Percentiles rank a stretch among this genome's conserved stretches.
These are phyloP conservation scores for Panus rudis DNA, from an alignment of 768 basidiomycete genomes.

Conservation along the genomic window DNA sequence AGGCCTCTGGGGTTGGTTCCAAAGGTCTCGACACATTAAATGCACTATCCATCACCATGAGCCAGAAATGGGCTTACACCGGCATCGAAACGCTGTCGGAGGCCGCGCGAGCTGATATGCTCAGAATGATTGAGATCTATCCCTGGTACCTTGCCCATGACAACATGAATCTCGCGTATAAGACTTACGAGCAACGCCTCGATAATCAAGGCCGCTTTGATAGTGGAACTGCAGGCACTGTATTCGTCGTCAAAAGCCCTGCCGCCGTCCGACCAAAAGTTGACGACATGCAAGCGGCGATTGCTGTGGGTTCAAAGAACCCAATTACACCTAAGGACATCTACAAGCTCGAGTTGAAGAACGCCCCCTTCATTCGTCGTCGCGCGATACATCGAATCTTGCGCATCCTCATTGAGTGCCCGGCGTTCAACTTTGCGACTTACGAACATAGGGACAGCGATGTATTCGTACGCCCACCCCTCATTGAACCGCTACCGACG, in stretches of 20 bases:
- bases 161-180: constrained; percentile 31
- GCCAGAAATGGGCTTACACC: constrained; percentile 28
- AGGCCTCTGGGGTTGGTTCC: constrained; percentile 30
- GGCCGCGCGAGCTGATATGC: constrained; percentile 16
- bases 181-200: constrained; percentile 30
- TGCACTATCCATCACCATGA: constrained; percentile 32
- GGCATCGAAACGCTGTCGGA: constrained; percentile 1
- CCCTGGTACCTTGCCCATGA: constrained; percentile 31
- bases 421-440: constrained; percentile 5
- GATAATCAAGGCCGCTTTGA: constrained; percentile 31
- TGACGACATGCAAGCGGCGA: neutral
- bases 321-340: neutral
- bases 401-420: constrained; percentile 2
- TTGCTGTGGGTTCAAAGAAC: neutral
- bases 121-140: constrained; percentile 13
- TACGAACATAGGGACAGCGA: constrained; percentile 8
- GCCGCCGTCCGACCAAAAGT: neutral
- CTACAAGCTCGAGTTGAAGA: neutral
- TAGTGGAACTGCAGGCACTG: constrained; percentile 29
- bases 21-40: constrained; percentile 32
- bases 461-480: constrained; percentile 2
- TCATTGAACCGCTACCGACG: constrained; percentile 7
- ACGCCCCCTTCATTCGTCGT: neutral
- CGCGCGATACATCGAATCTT: constrained; percentile 1
- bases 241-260: constrained; percentile 8